These are phyloP conservation scores for Umbelopsis sp. DNA, from an alignment of 192 early-diverging fungal genomes.

Conservation along the genomic window DNA sequence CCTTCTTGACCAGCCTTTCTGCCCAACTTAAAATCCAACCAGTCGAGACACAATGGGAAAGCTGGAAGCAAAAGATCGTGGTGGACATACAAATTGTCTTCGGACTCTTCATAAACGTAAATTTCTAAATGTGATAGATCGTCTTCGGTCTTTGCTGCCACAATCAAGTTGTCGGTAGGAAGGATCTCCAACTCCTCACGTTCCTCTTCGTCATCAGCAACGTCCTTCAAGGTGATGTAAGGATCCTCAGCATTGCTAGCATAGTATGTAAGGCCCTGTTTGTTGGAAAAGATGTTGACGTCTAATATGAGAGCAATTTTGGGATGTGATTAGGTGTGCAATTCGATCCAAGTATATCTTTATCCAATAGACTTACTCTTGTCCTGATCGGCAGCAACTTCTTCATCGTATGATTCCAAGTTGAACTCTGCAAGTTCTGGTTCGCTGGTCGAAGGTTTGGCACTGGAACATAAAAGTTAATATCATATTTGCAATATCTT, in stretches of 20 bases:
- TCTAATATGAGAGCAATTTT: constrained; percentile 28
- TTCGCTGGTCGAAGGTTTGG: constrained; percentile 23
- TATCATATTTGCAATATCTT: not conserved
- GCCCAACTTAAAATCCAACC: constrained; percentile 89
- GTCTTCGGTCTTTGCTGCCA: constrained; percentile 96
- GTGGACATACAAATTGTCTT: constrained; percentile 94
- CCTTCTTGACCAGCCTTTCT: constrained; percentile 53
- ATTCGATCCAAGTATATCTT: not conserved
- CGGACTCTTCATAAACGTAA: constrained; percentile 81
- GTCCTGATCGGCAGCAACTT: constrained; percentile 49
- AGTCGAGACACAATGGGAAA: constrained; percentile 95
- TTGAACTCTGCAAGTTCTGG: constrained; percentile 81
- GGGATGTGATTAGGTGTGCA: not conserved
- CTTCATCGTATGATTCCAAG: constrained; percentile 91
- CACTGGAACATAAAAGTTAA: constrained; percentile 17
- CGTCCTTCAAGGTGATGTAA: constrained; percentile 73
- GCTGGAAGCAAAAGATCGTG: constrained; percentile 98
- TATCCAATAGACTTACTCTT: constrained; percentile 27
- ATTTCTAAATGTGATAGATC: constrained; percentile 96
- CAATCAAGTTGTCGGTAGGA: constrained; percentile 80
- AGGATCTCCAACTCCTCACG: constrained; percentile 56
- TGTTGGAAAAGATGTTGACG: constrained; percentile 79
- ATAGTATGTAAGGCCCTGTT: constrained; percentile 89
- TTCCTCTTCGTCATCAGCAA: constrained; percentile 84
- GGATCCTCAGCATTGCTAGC: constrained; percentile 82